These are phyloP conservation scores for Phaeosphaeria sp. DNA, from an alignment of 2,329 filamentous ascomycete species.

Conservation along the genomic window DNA sequence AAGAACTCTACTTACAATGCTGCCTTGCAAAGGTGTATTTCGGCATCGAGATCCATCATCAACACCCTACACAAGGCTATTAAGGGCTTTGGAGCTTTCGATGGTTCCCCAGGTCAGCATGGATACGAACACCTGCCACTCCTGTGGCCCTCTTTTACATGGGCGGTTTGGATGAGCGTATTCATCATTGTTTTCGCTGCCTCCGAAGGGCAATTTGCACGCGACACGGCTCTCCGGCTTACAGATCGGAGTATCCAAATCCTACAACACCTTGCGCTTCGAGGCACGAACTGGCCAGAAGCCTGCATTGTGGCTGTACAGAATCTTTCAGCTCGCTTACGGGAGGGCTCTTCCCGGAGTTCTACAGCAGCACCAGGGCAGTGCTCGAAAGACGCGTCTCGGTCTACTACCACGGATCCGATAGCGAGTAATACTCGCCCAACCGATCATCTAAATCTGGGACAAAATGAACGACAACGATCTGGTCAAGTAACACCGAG, in stretches of 20 bases:
- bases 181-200: constrained; percentile 32
- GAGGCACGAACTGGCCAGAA: constrained; percentile 36
- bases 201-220: constrained; percentile 25
- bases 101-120: constrained; percentile 27
- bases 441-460: background rate
- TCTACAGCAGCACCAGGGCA: constrained; percentile 8
- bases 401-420: background rate
- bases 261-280: constrained; percentile 26
- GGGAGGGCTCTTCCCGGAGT: constrained; percentile 11
- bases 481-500: constrained; percentile 1
- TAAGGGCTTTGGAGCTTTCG: constrained; percentile 29
- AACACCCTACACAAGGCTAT: constrained; percentile 31
- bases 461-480: background rate
- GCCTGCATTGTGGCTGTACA: constrained; percentile 31
- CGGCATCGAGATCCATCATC: constrained; percentile 32
- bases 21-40: constrained; percentile 31
- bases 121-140: constrained; percentile 30
- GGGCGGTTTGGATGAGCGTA: constrained; percentile 35
- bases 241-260: constrained; percentile 25
- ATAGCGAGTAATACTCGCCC: background rate
- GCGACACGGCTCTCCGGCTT: constrained; percentile 23
- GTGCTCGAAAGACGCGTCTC: background rate
- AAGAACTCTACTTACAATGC: constrained; percentile 28
- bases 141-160: constrained; percentile 36
- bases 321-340: constrained; percentile 24